Conservation (phyloP, 768 basidiomycete genomes). For the Lactarius evosmus region DNA sequence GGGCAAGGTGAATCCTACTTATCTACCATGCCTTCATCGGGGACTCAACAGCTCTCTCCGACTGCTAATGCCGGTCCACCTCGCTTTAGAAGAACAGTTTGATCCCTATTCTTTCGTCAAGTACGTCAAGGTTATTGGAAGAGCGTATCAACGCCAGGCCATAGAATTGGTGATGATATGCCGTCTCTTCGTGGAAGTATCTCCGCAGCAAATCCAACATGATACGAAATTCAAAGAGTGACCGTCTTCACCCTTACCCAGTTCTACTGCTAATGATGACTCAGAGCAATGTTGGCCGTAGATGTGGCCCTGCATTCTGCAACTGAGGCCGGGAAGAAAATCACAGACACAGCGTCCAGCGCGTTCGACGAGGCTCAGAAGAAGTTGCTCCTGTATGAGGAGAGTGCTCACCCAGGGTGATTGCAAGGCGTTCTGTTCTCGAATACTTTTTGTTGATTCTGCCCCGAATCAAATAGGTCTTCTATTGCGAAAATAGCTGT, state of each 20-base stretch:
- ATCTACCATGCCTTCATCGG: not conserved
- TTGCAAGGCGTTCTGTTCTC: not conserved
- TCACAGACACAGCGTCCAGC: not conserved
- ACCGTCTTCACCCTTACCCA: not conserved
- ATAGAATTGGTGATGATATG: slow-evolving; percentile 13
- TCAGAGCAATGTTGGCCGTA: not conserved
- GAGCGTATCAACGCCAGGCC: slow-evolving; percentile 17
- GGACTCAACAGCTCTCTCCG: not conserved
- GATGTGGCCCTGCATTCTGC: slow-evolving; percentile 4
- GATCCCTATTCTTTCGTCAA: not conserved
- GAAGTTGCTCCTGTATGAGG: slow-evolving; percentile 4
- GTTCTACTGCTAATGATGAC: not conserved
- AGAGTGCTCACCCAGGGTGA: slow-evolving; percentile 4
- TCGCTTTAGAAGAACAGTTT: slow-evolving; percentile 1
- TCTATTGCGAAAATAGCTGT: not conserved
- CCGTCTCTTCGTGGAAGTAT: slow-evolving; percentile 1
- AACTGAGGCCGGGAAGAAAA: slow-evolving; percentile 8
- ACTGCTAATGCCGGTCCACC: slow-evolving; percentile 1
- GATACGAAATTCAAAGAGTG: slow-evolving; percentile 5
- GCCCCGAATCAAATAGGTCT: not conserved
- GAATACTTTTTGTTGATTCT: not conserved
- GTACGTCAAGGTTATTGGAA: slow-evolving; percentile 2
- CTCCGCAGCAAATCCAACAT: not conserved
- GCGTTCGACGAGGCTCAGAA: slow-evolving; percentile 2
- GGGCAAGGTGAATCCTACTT: slow-evolving; percentile 1